Evolutionary conservation across 2,329 filamentous ascomycete genomes (phyloP).

Genomic region (Fusarium xyrophilum): DNA sequence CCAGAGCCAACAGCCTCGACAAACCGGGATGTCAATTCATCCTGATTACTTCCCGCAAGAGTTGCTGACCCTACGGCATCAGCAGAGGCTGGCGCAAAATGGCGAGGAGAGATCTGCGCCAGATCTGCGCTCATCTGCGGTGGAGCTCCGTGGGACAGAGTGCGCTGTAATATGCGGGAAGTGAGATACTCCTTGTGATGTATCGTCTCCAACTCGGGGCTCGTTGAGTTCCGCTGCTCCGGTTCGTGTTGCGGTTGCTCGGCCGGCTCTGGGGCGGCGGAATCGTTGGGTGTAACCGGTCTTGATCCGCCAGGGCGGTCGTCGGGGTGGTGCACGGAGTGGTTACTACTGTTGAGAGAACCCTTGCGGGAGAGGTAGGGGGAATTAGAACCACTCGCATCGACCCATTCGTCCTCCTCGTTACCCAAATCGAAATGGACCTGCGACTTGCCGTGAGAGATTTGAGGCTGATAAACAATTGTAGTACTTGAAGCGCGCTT

Average conservation of each 20-base stretch:
- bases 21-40: constrained; percentile 66
- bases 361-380: constrained; percentile 58
- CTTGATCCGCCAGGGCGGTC: constrained; percentile 50
- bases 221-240: constrained; percentile 31
- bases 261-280: constrained; percentile 11
- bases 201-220: constrained; percentile 51
- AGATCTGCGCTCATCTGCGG: constrained; percentile 69
- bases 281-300: constrained; percentile 47
- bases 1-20: constrained; percentile 60
- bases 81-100: constrained; percentile 45
- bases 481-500: constrained; percentile 62
- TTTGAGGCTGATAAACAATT: constrained; percentile 53
- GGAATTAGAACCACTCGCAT: constrained; percentile 69
- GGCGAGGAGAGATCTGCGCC: constrained; percentile 50
- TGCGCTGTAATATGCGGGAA: constrained; percentile 70
- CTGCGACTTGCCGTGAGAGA: constrained; percentile 55
- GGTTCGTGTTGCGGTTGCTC: constrained; percentile 18
- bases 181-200: constrained; percentile 72
- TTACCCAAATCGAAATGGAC: constrained; percentile 71
- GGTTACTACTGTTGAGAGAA: constrained; percentile 58
- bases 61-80: constrained; percentile 39
- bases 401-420: constrained; percentile 70
- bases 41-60: constrained; percentile 47
- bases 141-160: constrained; percentile 65
- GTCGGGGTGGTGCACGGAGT: constrained; percentile 49